Conservation (phyloP, 2,329 filamentous ascomycete species). For the Trichoderma sp. region DNA sequence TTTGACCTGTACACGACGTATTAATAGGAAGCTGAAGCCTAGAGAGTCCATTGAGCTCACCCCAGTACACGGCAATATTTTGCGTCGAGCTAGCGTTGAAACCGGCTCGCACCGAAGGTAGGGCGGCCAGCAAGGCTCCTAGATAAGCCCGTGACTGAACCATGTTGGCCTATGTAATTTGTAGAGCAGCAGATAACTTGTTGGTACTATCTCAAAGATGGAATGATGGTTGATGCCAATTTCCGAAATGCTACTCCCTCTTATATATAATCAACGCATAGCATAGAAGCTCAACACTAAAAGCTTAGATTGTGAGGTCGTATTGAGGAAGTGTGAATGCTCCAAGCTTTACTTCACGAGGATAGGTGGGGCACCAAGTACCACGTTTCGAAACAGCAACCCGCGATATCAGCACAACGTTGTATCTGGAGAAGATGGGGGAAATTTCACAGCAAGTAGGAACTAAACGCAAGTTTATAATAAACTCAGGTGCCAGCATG, state of each 20-base stretch:
- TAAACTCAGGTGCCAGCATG: not conserved
- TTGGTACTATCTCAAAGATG: not conserved
- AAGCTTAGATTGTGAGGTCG: not conserved
- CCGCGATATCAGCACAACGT: constrained; percentile 2
- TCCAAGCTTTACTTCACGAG: not conserved
- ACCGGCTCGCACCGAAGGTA: constrained; percentile 38
- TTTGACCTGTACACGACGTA: not conserved
- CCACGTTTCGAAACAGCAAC: constrained; percentile 5
- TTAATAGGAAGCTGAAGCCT: not conserved
- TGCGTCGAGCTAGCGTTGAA: constrained; percentile 45
- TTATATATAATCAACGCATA: not conserved
- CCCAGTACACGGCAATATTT: constrained; percentile 68
- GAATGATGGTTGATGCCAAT: not conserved
- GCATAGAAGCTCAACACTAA: not conserved
- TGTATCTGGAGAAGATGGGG: not conserved
- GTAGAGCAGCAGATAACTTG: not conserved
- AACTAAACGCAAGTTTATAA: not conserved
- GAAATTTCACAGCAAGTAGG: not conserved
- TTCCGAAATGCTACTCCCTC: not conserved
- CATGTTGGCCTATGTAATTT: not conserved
- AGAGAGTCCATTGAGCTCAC: constrained; percentile 32
- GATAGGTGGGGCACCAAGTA: not conserved
- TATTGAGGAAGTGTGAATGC: not conserved
- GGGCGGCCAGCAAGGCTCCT: constrained; percentile 26
- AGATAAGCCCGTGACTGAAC: constrained; percentile 20